Evolutionary conservation across 1,284 basidiomycete species (phyloP), one percentile per base, ranked within the genome.

Genomic region (Coniferiporia weirii): DNA sequence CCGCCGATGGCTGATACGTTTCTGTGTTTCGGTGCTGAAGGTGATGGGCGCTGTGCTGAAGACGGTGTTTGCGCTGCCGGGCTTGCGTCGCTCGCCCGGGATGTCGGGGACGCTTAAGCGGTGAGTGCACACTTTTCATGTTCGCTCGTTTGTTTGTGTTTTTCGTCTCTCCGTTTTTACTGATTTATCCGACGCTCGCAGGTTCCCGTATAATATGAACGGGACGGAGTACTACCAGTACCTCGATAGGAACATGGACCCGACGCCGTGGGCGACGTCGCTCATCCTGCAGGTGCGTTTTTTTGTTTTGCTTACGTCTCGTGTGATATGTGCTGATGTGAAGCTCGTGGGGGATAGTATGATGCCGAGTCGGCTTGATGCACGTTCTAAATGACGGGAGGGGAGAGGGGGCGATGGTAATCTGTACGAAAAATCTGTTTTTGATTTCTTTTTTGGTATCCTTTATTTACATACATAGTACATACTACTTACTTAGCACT

Each of bases 81-180:
- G 80, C 48, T 48, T 88, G 19, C 71, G 73, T 17, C 81, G 83
- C 45, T 82, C 77, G 1, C 81, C 82, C 0, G 81, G 78, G 0
- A 66, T 74, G 38, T 79, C 80, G 1, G 86, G 85, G 3, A 63
- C 63, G 13, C 77, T 88, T 38, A 76, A 79, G 54, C 72, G 81
- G 72, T 74, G 54, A 19, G 71, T 38, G 43, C 6, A 10, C 36
- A 38, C 20, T 15, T 61, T 12, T 22, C n/a, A 13, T 9, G 15
- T 50, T 47, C 15, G 44, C 10, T 17, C 68, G 67, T 36, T 71
- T 69, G 65, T 19, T 58, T n/a, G 45, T 38, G 15, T 43, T 45
- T 52, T 10, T 40, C 8, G 15, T 40, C 2, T 10, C 15, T 7
- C 38, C 2, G 38, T 40, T 20, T 40, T 20, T 52, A 6, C 15